Percentiles rank a stretch among this genome's conserved stretches.
Conservation (phyloP, 768 basidiomycete genomes). For the Hericium erinaceus region DNA sequence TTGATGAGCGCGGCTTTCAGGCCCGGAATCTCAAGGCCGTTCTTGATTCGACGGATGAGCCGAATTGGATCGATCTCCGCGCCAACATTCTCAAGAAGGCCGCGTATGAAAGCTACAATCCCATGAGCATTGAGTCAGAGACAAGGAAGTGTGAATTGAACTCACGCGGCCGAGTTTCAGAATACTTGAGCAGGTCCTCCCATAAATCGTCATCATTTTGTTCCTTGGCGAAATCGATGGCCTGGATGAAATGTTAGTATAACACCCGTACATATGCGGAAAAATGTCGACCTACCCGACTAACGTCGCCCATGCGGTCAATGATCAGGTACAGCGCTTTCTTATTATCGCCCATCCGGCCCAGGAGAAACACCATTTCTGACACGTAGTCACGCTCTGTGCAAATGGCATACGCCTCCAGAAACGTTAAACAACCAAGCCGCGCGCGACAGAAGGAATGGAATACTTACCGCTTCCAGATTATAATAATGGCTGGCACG, state of each 20-base stretch:
- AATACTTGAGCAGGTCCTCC: slow-evolving; percentile 93
- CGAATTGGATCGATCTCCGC: slow-evolving; percentile 93
- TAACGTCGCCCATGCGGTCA: slow-evolving; percentile 86
- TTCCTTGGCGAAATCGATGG: slow-evolving; percentile 97
- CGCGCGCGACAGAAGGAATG: background rate
- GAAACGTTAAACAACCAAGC: background rate
- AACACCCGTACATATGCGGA: background rate
- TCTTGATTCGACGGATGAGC: slow-evolving; percentile 88
- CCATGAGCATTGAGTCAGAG: background rate
- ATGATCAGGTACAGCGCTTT: slow-evolving; percentile 91
- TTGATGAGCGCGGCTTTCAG: slow-evolving; percentile 92
- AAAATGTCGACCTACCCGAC: slow-evolving; percentile 46
- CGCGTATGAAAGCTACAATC: slow-evolving; percentile 79
- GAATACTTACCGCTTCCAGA: slow-evolving; percentile 57
- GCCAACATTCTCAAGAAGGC: slow-evolving; percentile 90
- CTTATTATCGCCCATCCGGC: slow-evolving; percentile 97
- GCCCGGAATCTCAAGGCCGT: slow-evolving; percentile 93
- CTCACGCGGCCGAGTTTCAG: slow-evolving; percentile 84
- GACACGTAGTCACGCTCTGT: slow-evolving; percentile 78
- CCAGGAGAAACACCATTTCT: slow-evolving; percentile 96
- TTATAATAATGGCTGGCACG: slow-evolving; percentile 88
- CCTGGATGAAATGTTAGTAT: background rate
- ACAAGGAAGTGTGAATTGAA: background rate
- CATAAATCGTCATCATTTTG: slow-evolving; percentile 95
- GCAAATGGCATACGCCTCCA: slow-evolving; percentile 80